These are phyloP conservation scores for Wallacemonas sp. DNA, from an alignment of 208 protist species.

Conservation along the genomic window DNA sequence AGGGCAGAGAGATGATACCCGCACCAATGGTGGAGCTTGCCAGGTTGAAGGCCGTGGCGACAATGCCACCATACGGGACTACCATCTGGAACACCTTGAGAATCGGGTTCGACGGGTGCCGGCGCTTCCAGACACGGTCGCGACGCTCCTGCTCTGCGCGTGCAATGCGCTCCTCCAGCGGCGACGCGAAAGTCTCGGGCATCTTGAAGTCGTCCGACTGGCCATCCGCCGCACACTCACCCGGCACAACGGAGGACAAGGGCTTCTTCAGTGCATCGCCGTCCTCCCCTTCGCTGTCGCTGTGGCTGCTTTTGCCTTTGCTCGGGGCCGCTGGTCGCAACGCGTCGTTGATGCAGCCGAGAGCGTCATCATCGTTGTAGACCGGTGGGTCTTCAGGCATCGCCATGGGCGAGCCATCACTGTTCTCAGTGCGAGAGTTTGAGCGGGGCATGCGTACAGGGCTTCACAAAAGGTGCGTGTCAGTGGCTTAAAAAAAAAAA, in stretches of 20 bases:
- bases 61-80: conserved; percentile 54
- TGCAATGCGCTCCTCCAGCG: conserved; percentile 22
- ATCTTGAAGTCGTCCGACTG: conserved; percentile 6
- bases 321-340: background rate
- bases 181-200: background rate
- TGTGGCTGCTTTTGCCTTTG: background rate
- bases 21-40: conserved; percentile 67
- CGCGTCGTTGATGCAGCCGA: conserved; percentile 25
- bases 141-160: conserved; percentile 20
- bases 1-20: conserved; percentile 59
- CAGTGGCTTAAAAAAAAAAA: conserved; percentile 2
- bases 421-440: background rate
- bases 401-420: background rate
- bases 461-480: too few species aligned
- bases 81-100: conserved; percentile 31
- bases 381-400: conserved; percentile 41
- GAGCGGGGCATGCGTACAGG: background rate
- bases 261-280: background rate
- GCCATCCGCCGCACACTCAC: background rate
- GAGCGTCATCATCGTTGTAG: conserved; percentile 40
- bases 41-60: conserved; percentile 52
- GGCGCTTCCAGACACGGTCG: conserved; percentile 36
- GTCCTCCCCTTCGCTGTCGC: conserved; percentile 1
- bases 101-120: conserved; percentile 40
- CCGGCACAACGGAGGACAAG: background rate